Evolutionary conservation across 2,329 filamentous ascomycete genomes (phyloP).

Genomic region (Monilinia polystroma): DNA sequence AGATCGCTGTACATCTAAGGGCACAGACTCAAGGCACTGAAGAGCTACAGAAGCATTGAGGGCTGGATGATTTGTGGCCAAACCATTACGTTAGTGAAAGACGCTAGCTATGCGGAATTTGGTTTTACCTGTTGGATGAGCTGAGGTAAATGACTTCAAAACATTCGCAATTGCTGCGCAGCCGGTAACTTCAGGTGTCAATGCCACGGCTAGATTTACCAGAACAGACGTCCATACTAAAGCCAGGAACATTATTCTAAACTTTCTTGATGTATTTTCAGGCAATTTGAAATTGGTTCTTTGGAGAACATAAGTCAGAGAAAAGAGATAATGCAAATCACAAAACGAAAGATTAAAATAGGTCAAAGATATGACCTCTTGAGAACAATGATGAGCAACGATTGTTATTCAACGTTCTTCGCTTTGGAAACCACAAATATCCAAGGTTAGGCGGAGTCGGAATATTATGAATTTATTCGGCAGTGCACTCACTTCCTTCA

Average conservation of each 20-base stretch:
- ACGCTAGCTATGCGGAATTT: neutral
- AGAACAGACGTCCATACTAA: neutral
- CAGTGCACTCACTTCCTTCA: neutral
- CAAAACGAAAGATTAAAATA: constrained; percentile 1
- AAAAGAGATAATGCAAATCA: neutral
- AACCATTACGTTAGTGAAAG: neutral
- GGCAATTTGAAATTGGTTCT: neutral
- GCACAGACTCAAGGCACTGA: constrained; percentile 28
- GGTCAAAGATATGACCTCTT: neutral
- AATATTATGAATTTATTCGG: neutral
- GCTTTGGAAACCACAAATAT: neutral
- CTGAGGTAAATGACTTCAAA: neutral
- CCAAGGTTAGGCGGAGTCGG: neutral
- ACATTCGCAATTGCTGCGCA: neutral
- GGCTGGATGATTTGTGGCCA: neutral
- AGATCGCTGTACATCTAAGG: constrained; percentile 25
- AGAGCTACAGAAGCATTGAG: constrained; percentile 23
- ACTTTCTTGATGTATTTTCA: neutral
- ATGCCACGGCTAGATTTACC: neutral
- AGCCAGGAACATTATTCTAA: neutral
- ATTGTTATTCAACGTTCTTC: neutral
- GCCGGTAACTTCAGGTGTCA: neutral
- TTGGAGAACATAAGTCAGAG: neutral
- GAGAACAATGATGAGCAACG: neutral
- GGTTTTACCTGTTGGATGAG: constrained; percentile 1